Evolutionary conservation across 2,329 filamentous ascomycete genomes (phyloP).

Genomic region (Ceratocystis cacaofunesta): DNA sequence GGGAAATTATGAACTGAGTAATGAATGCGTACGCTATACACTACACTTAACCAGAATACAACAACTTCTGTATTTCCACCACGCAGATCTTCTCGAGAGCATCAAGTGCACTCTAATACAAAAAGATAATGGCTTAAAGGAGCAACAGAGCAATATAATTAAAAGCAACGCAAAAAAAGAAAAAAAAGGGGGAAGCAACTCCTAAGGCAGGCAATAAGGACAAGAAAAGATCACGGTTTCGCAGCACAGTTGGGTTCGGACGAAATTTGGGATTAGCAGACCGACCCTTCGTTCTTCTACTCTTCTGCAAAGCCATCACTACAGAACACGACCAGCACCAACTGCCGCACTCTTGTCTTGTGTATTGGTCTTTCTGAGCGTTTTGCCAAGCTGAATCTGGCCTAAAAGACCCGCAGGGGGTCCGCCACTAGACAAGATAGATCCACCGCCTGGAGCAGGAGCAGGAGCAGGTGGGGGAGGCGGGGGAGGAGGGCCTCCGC

Average conservation of each 20-base stretch:
- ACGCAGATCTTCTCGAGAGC: neutral
- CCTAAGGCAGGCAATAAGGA: neutral
- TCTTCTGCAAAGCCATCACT: slow-evolving; percentile 20
- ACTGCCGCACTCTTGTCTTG: slow-evolving; percentile 66
- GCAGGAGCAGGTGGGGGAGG: slow-evolving; percentile 20
- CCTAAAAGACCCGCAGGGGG: slow-evolving; percentile 54
- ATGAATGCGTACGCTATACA: too few relatives aligned
- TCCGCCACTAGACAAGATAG: slow-evolving; percentile 27
- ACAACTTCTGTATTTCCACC: too few relatives aligned
- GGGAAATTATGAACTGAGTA: too few relatives aligned
- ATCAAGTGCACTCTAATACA: neutral
- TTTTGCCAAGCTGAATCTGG: slow-evolving; percentile 67
- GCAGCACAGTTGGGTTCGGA: neutral
- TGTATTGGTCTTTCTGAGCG: slow-evolving; percentile 75
- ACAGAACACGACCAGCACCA: slow-evolving; percentile 61
- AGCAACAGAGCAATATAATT: neutral
- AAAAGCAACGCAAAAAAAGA: slow-evolving; percentile 18
- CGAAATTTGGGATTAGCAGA: neutral
- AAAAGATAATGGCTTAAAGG: neutral
- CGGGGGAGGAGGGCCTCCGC: slow-evolving; percentile 19
- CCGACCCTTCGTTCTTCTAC: neutral
- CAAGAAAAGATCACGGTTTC: neutral
- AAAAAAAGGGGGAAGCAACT: slow-evolving; percentile 18
- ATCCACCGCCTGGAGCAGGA: slow-evolving; percentile 25
- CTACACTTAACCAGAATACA: too few relatives aligned